Percentiles rank a stretch among this genome's conserved stretches.
These are phyloP conservation scores for Penicillium goetzii DNA, from an alignment of 495 filamentous ascomycete species.

Conservation along the genomic window DNA sequence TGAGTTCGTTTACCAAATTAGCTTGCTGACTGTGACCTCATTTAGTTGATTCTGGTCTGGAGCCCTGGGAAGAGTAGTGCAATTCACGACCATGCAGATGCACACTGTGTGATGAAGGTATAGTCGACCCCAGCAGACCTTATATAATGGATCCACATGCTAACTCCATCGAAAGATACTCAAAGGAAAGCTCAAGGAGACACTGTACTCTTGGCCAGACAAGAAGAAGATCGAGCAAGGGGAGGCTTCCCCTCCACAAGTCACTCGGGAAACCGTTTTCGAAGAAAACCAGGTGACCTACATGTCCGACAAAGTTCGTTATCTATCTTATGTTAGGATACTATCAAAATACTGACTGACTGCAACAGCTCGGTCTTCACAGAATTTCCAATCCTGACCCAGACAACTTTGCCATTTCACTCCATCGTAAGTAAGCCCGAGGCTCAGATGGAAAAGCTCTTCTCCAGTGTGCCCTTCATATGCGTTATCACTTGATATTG, in stretches of 20 bases:
- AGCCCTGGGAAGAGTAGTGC: constrained; percentile 80
- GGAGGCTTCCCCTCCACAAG: constrained; percentile 50
- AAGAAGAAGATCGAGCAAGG: constrained; percentile 47
- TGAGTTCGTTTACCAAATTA: not conserved
- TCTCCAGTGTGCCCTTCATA: not conserved
- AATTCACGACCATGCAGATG: constrained; percentile 87
- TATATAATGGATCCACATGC: not conserved
- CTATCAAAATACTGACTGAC: not conserved
- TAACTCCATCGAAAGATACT: constrained; percentile 56
- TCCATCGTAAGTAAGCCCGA: constrained; percentile 68
- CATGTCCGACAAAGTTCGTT: constrained; percentile 71
- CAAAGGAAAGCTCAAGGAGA: constrained; percentile 76
- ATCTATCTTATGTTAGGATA: not conserved
- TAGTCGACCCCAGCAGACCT: not conserved
- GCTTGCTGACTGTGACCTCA: not conserved
- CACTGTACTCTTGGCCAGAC: constrained; percentile 75
- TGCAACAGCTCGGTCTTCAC: constrained; percentile 72
- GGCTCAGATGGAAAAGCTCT: not conserved
- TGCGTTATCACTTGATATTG: not conserved
- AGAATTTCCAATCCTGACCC: constrained; percentile 74
- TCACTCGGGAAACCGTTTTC: constrained; percentile 52
- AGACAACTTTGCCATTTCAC: constrained; percentile 75
- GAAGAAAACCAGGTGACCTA: constrained; percentile 73
- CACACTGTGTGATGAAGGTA: constrained; percentile 74
- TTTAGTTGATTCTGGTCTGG: constrained; percentile 87